Conservation (phyloP, 1,284 basidiomycete genomes). For the Naganishia sp. region DNA sequence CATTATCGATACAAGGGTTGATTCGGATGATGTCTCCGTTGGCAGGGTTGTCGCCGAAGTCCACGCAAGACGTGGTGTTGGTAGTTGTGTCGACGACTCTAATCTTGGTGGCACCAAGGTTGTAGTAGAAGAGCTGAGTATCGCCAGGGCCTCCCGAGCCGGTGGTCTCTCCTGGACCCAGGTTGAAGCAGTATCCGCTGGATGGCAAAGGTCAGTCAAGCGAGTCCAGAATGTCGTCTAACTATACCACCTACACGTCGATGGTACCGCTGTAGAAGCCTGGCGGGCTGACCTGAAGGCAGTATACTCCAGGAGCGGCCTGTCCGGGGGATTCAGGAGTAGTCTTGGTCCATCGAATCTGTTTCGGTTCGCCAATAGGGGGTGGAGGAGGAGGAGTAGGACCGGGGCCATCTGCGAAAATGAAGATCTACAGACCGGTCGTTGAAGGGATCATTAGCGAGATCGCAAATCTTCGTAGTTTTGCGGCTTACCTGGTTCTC, state of each 20-base stretch:
- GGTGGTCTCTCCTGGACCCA: not conserved
- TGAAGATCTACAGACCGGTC: constrained; percentile 2
- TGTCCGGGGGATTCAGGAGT: too few species aligned
- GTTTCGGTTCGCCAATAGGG: not conserved
- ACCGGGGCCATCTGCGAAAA: not conserved
- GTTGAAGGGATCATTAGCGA: too few species aligned
- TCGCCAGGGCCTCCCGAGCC: not conserved
- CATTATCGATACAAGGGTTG: constrained; percentile 26
- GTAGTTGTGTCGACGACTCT: not conserved
- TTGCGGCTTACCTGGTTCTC: constrained; percentile 30
- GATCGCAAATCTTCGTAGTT: too few species aligned
- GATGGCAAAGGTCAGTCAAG: not conserved
- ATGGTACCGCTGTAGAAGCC: not conserved
- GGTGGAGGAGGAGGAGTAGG: not conserved
- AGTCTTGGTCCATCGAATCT: not conserved
- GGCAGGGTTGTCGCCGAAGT: constrained; percentile 13
- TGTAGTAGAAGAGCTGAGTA: constrained; percentile 1
- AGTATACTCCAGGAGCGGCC: not conserved
- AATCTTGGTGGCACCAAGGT: constrained; percentile 11
- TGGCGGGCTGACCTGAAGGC: constrained; percentile 15
- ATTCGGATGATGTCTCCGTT: constrained; percentile 34
- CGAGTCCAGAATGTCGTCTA: not conserved
- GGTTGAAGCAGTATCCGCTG: constrained; percentile 1
- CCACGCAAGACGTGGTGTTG: not conserved
- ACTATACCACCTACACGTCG: not conserved